Conservation (phyloP, 2,329 filamentous ascomycete species). For the Xylaria sp. region DNA sequence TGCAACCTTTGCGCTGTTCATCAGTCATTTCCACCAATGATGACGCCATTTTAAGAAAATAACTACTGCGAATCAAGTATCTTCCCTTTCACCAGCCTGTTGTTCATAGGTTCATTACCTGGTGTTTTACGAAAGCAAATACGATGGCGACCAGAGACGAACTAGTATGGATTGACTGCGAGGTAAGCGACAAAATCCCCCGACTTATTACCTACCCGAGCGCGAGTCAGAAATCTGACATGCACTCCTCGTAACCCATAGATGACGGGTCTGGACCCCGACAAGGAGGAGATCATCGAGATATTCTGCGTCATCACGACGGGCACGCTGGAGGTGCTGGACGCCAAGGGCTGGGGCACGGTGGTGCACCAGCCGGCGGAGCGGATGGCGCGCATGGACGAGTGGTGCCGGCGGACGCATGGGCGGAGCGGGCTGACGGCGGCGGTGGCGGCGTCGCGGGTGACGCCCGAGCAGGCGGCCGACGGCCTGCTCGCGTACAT, state of each 20-base stretch:
- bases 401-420: conserved; percentile 87
- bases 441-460: conserved; percentile 72
- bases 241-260: too few species aligned
- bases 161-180: conserved; percentile 82
- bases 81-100: too few species aligned
- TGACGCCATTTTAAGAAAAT: too few species aligned
- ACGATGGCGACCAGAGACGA: conserved; percentile 45
- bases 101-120: too few species aligned
- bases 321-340: conserved; percentile 73
- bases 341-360: conserved; percentile 76
- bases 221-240: conserved; percentile 6
- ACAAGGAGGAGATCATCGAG: conserved; percentile 83
- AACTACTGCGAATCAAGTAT: too few species aligned
- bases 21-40: too few species aligned
- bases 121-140: too few species aligned
- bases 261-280: conserved; percentile 89
- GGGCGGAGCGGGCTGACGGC: conserved; percentile 78
- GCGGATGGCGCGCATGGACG: conserved; percentile 77
- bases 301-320: conserved; percentile 93
- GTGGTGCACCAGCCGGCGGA: conserved; percentile 74
- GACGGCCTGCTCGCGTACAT: conserved; percentile 77
- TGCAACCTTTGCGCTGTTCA: too few species aligned
- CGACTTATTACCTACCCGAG: background rate
- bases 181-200: conserved; percentile 41
- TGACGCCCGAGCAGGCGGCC: conserved; percentile 73